Base-by-base conservation (phyloP, 371 early-diverging fungal species). In the Entomophthora muscae region DNA sequence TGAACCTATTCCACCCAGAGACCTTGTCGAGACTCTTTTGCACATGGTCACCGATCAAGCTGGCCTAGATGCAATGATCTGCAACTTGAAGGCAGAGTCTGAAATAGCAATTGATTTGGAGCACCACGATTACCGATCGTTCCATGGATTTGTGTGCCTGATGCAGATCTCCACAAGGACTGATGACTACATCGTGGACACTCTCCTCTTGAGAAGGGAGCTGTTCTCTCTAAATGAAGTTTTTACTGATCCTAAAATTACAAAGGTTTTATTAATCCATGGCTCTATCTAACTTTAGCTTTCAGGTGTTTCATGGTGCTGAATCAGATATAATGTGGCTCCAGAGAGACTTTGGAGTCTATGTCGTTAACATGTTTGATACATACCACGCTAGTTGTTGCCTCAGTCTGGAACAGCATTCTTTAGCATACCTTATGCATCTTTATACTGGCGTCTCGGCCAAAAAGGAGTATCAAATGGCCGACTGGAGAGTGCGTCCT, bases 401-500 rank as follows among this genome's bases (percentile, higher is more conserved):
- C 3, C 28, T 71, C 75, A 74, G 76, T 62, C 75, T 86, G 64
- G 80, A 76, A 62, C 72, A 76, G 52, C 89, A 93, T 65, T 82
- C 91, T 52, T 78, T 94, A 30, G 91, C 91, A 0, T 88, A 80
- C 68, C 70, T 98, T 32, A 72, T 98, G 56, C 77, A 85, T 63
- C 70, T 71, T 24, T 93, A 89, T 69, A 86, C 89, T 67, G 70
- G 77, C 32, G 82, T 86, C n/a, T 79, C 82, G 52, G 83, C 93
- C 0, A 91, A 98, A 72, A 98, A 98, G 67, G 77, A 80, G 68
- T 95, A 88, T 69, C 98, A 98, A 75, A 71, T 90, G 67, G 97
- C 97, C 7, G 98, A 98, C 73, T 98, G 98, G 98, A 77, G 98
- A 64, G 86, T 95, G 59, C 85, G 95, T 21, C 98, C 98, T 0